Evolutionary conservation across 2,329 filamentous ascomycete species (phyloP).

Genomic region (Chaetomiaceae sp.): DNA sequence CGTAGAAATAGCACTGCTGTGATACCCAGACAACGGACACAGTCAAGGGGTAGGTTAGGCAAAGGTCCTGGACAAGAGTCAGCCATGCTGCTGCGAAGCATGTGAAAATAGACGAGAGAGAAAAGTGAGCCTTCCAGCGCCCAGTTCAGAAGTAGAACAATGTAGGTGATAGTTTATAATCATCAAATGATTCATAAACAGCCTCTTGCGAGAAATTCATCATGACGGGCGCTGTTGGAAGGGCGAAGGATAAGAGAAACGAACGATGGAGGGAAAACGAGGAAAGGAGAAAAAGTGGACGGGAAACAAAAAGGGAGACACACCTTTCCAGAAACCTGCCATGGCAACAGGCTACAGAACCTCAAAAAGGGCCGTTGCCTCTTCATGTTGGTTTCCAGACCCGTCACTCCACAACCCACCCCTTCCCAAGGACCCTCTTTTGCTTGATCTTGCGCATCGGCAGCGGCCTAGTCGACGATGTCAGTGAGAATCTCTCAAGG

Average conservation of each 20-base stretch:
- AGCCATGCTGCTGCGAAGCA: not conserved
- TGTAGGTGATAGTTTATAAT: conserved; percentile 24
- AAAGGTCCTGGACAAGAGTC: not conserved
- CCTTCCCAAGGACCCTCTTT: conserved; percentile 64
- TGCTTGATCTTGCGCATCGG: conserved; percentile 82
- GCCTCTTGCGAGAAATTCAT: conserved; percentile 24
- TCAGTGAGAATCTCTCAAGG: not conserved
- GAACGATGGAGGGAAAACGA: not conserved
- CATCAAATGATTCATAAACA: conserved; percentile 22
- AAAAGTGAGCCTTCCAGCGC: not conserved
- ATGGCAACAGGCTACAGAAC: not conserved
- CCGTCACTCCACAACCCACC: conserved; percentile 68
- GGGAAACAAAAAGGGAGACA: not conserved
- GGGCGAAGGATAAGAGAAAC: not conserved
- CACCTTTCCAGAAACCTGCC: not conserved
- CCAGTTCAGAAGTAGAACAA: conserved; percentile 20
- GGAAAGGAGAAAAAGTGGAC: not conserved
- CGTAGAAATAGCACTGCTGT: not conserved
- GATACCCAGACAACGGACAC: not conserved
- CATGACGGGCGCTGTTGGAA: not conserved
- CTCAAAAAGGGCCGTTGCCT: not conserved
- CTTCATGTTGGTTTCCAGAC: no score
- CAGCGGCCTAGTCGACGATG: conserved; percentile 51
- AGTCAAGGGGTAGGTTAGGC: not conserved
- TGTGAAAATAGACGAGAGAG: not conserved